Evolutionary conservation across 306 rosid genomes (phyloP), one percentile per base, ranked within the genome.

Genomic region (Castanopsis chinensis): DNA sequence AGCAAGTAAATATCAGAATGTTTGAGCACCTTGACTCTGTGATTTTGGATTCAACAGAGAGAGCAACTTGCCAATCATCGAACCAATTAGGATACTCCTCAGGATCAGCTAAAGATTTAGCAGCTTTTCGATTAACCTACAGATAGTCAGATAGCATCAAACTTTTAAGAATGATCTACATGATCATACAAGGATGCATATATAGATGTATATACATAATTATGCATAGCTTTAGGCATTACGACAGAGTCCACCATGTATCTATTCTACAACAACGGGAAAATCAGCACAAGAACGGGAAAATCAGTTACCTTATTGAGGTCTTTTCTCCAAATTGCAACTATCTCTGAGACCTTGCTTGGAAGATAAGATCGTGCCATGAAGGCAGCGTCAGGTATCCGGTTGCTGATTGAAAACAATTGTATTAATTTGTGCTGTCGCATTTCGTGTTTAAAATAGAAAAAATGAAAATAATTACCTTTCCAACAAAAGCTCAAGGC

Each of bases 291-390:
- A 43, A 43, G 35, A 75, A 28, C 56, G n/a, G n/a, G 41, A 7
- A 28, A 51, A 28, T 4, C 57, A 82, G 76, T 82, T 86, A 95
- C 99, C 97, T 90, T 96, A 85, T 83, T 85, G 60, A 96, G 92
- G 88, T 96, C 98, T 80, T 93, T 93, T 85, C 93, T 91, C 99
- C 99, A 96, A 73, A 93, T 91, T 69, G 97, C 91, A 73, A 96
- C 98, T 80, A 96, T 91, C 89, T 96, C 98, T 28, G 98, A 87
- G 53, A 96, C 98, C 89, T 93, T 93, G 85, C 99, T 93, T 69
- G 99, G 99, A 84, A 96, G 98, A 90, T 96, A 96, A 57, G 99
- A 96, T 80, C 99, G 91, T 64, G 98, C 99, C 98, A 96, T 91
- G 77, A 96, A 87, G 77, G 99, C 98, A 74, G 99, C 99, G 87